These are phyloP conservation scores for Psilocybe sp. DNA, from an alignment of 768 basidiomycete species.

Conservation along the genomic window DNA sequence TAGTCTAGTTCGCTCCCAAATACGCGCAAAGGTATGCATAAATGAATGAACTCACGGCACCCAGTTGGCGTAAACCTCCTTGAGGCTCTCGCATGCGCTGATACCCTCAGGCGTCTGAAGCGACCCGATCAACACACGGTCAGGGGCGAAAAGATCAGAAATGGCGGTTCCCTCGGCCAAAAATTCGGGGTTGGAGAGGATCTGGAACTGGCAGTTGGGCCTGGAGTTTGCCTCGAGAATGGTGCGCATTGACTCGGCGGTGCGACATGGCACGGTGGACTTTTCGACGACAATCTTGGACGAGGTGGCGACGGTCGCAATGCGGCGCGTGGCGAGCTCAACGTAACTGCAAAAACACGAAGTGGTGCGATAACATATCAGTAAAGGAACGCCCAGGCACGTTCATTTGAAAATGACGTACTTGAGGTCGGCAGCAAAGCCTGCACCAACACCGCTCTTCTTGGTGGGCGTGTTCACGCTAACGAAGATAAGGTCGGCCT, in stretches of 20 bases:
- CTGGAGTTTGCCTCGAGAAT: constrained; percentile 98
- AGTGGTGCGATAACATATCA: constrained; percentile 9
- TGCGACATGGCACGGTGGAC: constrained; percentile 97
- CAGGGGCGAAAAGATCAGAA: constrained; percentile 80
- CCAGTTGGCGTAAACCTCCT: constrained; percentile 93
- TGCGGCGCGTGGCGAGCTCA: constrained; percentile 93
- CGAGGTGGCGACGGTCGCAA: constrained; percentile 85
- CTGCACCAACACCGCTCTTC: constrained; percentile 96
- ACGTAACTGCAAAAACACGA: constrained; percentile 68
- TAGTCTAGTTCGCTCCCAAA: no score
- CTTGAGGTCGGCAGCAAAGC: constrained; percentile 98
- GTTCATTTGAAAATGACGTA: constrained; percentile 36
- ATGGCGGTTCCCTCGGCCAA: constrained; percentile 98
- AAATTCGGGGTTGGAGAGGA: constrained; percentile 99
- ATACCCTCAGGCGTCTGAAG: constrained; percentile 86
- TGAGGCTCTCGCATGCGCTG: constrained; percentile 73
- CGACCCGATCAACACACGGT: constrained; percentile 96
- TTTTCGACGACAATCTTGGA: constrained; percentile 99
- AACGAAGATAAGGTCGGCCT: constrained; percentile 98
- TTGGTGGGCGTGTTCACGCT: constrained; percentile 99
- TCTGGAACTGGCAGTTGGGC: constrained; percentile 88
- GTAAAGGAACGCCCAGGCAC: constrained; percentile 11
- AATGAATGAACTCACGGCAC: constrained; percentile 65
- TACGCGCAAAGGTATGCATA: background rate
- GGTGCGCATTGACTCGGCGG: constrained; percentile 98